Base-by-base conservation (phyloP, 2,329 filamentous ascomycete species). In the Fusarium concolor region DNA sequence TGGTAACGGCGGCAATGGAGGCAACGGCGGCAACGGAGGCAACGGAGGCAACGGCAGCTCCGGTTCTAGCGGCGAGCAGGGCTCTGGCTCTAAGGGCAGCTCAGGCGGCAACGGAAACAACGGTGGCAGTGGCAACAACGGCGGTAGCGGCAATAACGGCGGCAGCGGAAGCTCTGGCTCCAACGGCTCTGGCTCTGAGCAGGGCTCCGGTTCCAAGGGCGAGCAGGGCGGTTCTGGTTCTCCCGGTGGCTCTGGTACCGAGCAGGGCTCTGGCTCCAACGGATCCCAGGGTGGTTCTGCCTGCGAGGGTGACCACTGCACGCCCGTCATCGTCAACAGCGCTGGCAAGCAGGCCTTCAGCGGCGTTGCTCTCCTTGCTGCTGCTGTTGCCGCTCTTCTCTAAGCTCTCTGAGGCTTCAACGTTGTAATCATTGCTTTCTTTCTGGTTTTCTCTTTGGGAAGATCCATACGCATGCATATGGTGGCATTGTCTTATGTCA, bases 261-360 rank as follows among this genome's bases (percentile, higher is more conserved):
- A 18, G 24, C 46, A 57, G 45, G 50, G 50, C 2, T 49, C 56
- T 1, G 51, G 50, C 3, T 55, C 53, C 12, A 37, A 55, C 12
- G 49, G 44, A 51, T 29, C 17, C 28, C 28, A 52, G 53, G n/a
- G 24, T 26, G 20, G 28, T 14, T 52, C 56, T 17, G 26, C n/a
- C 22, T 29, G 29, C 33, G 20, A 50, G 35, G 49, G 51, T 7
- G 22, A 45, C 41, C 22, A 38, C 29, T 50, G 67, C 29, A 5
- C 18, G 18, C 70, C 71, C 11, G 60, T 70, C 55, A 67, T 38
- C 8, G 69, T 68, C 38, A 62, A 29, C 55, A 43, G 53, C 12
- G 71, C 67, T 22, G 56, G 63, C 33, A 72, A 72, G 56, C 67
- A 72, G 52, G 70, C 67, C 29, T 39, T 68, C 63, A 66, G 67